Percentiles rank a stretch among this genome's conserved stretches.
Evolutionary conservation across 495 filamentous ascomycete genomes (phyloP).

Genomic region (Echria macrotheca): DNA sequence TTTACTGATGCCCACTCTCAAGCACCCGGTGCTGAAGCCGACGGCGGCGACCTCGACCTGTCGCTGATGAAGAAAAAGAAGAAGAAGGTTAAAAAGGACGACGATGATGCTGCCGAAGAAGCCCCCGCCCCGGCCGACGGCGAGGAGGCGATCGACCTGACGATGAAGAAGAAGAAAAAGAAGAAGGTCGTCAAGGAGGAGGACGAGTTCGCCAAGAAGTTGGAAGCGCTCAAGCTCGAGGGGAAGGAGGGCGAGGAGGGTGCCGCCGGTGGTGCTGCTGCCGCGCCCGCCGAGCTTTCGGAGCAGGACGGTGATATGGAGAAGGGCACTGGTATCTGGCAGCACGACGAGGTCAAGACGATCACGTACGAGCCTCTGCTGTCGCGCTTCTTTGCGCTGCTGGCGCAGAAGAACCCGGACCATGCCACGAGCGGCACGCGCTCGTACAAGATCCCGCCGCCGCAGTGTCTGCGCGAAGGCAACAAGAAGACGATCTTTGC

Average conservation of each 20-base stretch:
- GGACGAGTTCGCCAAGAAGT: conserved; percentile 53
- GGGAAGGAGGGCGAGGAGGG: conserved; percentile 56
- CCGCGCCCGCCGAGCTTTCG: conserved; percentile 40
- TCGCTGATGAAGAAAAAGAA: conserved; percentile 69
- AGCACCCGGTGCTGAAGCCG: conserved; percentile 59
- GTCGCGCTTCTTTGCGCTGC: conserved; percentile 82
- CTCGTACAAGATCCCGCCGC: conserved; percentile 97
- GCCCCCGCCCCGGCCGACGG: conserved; percentile 19
- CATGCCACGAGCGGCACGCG: conserved; percentile 78
- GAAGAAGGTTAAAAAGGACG: conserved; percentile 65
- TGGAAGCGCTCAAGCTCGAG: conserved; percentile 71
- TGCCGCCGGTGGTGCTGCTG: too few relatives aligned
- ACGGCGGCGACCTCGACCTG: conserved; percentile 42
- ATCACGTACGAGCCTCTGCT: conserved; percentile 84
- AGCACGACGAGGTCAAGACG: conserved; percentile 65
- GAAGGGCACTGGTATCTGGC: conserved; percentile 91
- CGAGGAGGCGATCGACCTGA: conserved; percentile 47
- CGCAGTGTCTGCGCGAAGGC: conserved; percentile 98
- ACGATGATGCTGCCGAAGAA: conserved; percentile 54
- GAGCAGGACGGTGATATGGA: conserved; percentile 66
- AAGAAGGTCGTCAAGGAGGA: conserved; percentile 71
- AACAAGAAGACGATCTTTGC: conserved; percentile 99
- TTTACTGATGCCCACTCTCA: conserved; percentile 40
- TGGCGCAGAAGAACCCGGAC: conserved; percentile 91
- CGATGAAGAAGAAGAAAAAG: conserved; percentile 95